Evolutionary conservation across 1,284 basidiomycete species (phyloP).

Genomic region (Salmacisia buchloeana): DNA sequence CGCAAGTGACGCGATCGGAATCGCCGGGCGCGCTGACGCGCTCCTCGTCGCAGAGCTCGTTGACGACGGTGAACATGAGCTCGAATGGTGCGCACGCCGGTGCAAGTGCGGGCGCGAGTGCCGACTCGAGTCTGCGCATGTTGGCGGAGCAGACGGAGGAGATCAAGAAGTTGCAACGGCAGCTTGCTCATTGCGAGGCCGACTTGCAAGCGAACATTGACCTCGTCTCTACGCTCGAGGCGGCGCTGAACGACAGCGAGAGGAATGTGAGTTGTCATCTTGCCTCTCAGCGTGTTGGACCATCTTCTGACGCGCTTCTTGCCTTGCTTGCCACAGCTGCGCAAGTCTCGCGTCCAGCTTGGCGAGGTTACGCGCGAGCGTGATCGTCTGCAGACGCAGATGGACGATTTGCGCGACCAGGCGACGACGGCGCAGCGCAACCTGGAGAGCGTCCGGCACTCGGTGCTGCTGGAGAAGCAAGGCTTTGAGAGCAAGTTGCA

Average conservation of each 20-base stretch:
- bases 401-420: constrained; percentile 35
- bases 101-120: constrained; percentile 9
- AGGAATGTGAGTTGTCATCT: constrained; percentile 18
- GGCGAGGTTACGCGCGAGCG: constrained; percentile 40
- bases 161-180: constrained; percentile 81
- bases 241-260: constrained; percentile 41
- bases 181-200: constrained; percentile 79
- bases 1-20: constrained; percentile 30
- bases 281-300: not conserved
- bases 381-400: constrained; percentile 30
- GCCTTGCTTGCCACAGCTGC: constrained; percentile 17
- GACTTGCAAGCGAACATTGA: constrained; percentile 88
- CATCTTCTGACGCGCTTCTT: not conserved
- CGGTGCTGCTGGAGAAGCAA: constrained; percentile 36
- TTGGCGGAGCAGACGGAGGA: constrained; percentile 72
- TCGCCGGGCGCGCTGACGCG: constrained; percentile 35
- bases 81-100: not conserved
- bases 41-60: constrained; percentile 33
- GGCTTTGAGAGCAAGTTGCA: constrained; percentile 36
- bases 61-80: constrained; percentile 8
- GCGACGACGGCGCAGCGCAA: constrained; percentile 32
- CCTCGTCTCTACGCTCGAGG: constrained; percentile 59
- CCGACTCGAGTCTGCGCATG: constrained; percentile 45
- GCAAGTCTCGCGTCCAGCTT: constrained; percentile 43
- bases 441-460: constrained; percentile 35